These are phyloP conservation scores for Delphinella strobiligena DNA, from an alignment of 2,329 filamentous ascomycete genomes.

Conservation along the genomic window DNA sequence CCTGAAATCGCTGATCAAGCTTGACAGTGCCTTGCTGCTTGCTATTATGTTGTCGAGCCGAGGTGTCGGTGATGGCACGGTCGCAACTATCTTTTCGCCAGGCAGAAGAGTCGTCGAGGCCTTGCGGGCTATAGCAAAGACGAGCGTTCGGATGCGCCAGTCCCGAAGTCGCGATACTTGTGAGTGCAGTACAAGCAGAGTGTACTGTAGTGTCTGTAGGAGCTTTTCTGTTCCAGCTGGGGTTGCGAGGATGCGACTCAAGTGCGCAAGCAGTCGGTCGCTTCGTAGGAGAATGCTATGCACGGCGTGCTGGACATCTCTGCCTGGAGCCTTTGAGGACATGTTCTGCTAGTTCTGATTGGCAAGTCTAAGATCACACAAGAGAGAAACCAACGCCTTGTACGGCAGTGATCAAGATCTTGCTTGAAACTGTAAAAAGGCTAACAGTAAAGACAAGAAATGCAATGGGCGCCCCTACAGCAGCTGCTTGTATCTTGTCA, in stretches of 20 bases:
- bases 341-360: neutral
- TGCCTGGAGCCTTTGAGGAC: neutral
- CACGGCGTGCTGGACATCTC: too few relatives aligned
- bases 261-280: conserved; percentile 22
- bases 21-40: conserved; percentile 40
- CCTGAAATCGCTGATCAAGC: conserved; percentile 56
- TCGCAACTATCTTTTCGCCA: conserved; percentile 28
- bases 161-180: conserved; percentile 26
- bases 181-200: conserved; percentile 28
- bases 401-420: too few relatives aligned
- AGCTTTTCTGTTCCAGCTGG: conserved; percentile 27
- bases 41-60: conserved; percentile 21
- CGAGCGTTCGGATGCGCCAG: conserved; percentile 22
- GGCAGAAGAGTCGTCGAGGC: conserved; percentile 27
- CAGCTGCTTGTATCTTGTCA: too few relatives aligned
- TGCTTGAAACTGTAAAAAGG: too few relatives aligned
- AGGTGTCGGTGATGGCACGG: conserved; percentile 23
- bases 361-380: too few relatives aligned
- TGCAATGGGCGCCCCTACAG: too few relatives aligned
- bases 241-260: conserved; percentile 26
- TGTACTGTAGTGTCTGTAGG: conserved; percentile 33
- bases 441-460: too few relatives aligned
- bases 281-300: neutral
- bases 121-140: conserved; percentile 25
- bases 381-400: too few relatives aligned